Evolutionary conservation across 495 filamentous ascomycete genomes (phyloP).

Genomic region (Penicillium canescens): DNA sequence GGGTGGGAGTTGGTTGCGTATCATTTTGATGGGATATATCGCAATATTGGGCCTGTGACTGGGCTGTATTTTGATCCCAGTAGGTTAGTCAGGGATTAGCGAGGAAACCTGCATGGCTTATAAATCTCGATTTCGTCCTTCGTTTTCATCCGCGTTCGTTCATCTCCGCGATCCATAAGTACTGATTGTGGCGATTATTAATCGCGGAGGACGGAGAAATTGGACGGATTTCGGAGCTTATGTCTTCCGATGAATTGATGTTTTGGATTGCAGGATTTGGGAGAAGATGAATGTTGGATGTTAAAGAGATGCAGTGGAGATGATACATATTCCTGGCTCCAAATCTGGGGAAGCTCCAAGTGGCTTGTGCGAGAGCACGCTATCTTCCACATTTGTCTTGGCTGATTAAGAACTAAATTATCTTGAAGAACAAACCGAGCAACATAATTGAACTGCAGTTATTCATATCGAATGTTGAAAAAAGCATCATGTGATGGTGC

Average conservation of each 20-base stretch:
- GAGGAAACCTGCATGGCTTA: constrained; percentile 7
- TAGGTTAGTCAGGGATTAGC: background rate
- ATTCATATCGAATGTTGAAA: too few relatives aligned
- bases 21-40: constrained; percentile 8
- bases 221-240: background rate
- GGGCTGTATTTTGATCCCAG: background rate
- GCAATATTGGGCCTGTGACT: constrained; percentile 3
- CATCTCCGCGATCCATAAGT: constrained; percentile 2
- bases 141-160: too few relatives aligned
- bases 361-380: too few relatives aligned
- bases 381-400: too few relatives aligned
- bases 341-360: too few relatives aligned
- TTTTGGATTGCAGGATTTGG: background rate
- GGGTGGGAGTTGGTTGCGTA: background rate
- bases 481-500: too few relatives aligned
- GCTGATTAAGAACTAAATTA: too few relatives aligned
- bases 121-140: constrained; percentile 1
- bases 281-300: background rate
- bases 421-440: too few relatives aligned
- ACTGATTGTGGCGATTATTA: constrained; percentile 22
- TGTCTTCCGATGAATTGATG: background rate
- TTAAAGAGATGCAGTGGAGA: background rate
- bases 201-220: constrained; percentile 15
- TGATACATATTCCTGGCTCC: background rate
- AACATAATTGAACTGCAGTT: too few relatives aligned